phyloP scores from a whole-genome alignment of 2,329 filamentous ascomycete genomes.

The Fulvia fulva region DNA sequence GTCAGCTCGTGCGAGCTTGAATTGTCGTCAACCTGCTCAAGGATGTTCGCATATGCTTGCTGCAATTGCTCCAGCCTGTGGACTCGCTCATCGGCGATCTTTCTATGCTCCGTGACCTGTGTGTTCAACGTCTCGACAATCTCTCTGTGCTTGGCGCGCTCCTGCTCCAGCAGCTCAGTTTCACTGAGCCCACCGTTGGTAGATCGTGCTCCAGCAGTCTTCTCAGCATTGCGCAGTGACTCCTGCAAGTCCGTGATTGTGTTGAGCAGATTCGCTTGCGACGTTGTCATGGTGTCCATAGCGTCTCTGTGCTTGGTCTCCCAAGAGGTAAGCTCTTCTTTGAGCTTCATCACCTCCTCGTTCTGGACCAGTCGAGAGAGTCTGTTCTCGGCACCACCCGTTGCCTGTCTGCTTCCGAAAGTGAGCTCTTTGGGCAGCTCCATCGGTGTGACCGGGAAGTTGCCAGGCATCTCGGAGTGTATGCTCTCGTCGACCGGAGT shows the following conservation, averaged over 20 bases:
- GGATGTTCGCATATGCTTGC: conserved; percentile 62
- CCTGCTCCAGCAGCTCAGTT: conserved; percentile 35
- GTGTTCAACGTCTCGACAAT: conserved; percentile 58
- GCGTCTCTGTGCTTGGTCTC: conserved; percentile 69
- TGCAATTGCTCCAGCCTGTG: conserved; percentile 71
- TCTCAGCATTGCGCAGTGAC: conserved; percentile 43
- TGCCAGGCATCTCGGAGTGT: conserved; percentile 34
- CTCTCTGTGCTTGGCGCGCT: conserved; percentile 46
- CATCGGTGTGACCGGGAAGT: conserved; percentile 37
- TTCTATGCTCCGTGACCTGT: conserved; percentile 78
- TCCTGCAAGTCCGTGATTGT: conserved; percentile 72
- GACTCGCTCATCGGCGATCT: conserved; percentile 64
- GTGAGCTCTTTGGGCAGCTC: conserved; percentile 27
- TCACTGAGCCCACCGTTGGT: conserved; percentile 15
- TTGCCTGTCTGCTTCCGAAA: conserved; percentile 24
- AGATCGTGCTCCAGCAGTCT: conserved; percentile 24
- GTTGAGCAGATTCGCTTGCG: conserved; percentile 67
- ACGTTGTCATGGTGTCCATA: conserved; percentile 65
- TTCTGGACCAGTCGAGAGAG: conserved; percentile 8
- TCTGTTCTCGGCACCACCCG: conserved; percentile 18
- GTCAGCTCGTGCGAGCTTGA: conserved; percentile 56
- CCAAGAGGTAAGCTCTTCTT: conserved; percentile 70
- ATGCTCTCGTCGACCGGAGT: conserved; percentile 20
- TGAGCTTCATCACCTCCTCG: conserved; percentile 60
- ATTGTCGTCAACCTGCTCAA: conserved; percentile 64